These are phyloP conservation scores for Excoecaria agallocha DNA, from an alignment of 345 rosid species.

Conservation along the genomic window DNA sequence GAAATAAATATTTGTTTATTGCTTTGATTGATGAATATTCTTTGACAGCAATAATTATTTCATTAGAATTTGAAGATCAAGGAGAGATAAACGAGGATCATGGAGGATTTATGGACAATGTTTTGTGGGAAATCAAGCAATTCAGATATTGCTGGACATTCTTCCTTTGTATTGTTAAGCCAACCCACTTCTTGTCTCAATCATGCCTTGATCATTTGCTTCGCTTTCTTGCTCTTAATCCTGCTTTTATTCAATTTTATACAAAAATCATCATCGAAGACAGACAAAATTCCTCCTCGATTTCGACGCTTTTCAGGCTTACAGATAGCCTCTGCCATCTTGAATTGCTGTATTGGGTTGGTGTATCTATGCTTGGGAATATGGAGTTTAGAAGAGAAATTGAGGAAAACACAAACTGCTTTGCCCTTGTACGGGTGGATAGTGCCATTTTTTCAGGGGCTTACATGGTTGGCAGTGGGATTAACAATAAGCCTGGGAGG, in stretches of 20 bases:
- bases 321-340: conserved; percentile 45
- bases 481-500: conserved; percentile 46
- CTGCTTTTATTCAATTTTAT: conserved; percentile 45
- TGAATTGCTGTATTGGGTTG: conserved; percentile 63
- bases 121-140: conserved; percentile 56
- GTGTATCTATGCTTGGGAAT: conserved; percentile 49
- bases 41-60: not conserved
- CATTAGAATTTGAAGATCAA: conserved; percentile 4
- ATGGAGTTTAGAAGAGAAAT: conserved; percentile 58
- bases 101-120: conserved; percentile 46
- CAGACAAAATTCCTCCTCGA: conserved; percentile 16
- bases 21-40: not conserved
- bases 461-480: conserved; percentile 60
- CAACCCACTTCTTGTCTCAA: conserved; percentile 51
- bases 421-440: conserved; percentile 56
- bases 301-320: conserved; percentile 32
- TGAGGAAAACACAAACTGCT: conserved; percentile 33
- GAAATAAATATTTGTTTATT: not conserved
- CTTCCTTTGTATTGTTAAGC: conserved; percentile 20
- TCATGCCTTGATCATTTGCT: conserved; percentile 47
- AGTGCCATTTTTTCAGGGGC: conserved; percentile 49
- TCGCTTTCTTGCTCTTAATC: conserved; percentile 46
- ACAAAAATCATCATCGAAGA: conserved; percentile 40
- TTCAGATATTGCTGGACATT: conserved; percentile 19
- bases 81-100: conserved; percentile 21